Evolutionary conservation across 2,329 filamentous ascomycete genomes (phyloP).

Genomic region (Fusarium pseudograminearum): DNA sequence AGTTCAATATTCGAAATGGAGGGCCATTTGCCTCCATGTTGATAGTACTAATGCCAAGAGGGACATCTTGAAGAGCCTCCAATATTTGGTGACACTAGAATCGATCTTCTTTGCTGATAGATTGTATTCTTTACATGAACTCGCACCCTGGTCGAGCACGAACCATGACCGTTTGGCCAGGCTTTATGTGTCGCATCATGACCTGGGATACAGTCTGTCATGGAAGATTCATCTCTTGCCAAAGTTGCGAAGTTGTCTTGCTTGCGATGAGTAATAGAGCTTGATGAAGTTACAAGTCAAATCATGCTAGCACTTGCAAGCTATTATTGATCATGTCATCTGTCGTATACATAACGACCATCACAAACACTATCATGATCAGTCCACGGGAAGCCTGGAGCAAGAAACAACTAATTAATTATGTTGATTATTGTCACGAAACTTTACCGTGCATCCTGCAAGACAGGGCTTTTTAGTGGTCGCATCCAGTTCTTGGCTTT

Average conservation of each 20-base stretch:
- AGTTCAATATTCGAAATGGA: neutral
- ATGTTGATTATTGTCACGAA: neutral
- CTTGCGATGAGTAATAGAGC: no score
- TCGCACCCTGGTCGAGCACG: neutral
- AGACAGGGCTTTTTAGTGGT: constrained; percentile 13
- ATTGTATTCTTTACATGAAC: neutral
- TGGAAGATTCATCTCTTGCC: neutral
- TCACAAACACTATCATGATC: neutral
- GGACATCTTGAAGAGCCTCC: neutral
- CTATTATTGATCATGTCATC: neutral
- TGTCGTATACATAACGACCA: neutral
- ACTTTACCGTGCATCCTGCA: neutral
- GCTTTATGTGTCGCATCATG: neutral
- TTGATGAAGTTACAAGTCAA: neutral
- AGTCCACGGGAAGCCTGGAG: neutral
- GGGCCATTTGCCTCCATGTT: neutral
- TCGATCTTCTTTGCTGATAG: neutral
- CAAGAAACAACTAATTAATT: neutral
- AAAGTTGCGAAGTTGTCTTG: neutral
- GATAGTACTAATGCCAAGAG: neutral
- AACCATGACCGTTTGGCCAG: neutral
- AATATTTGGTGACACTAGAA: neutral
- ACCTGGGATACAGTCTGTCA: neutral
- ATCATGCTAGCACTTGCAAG: neutral
- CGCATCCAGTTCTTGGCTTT: constrained; percentile 40